Evolutionary conservation across 208 protist genomes (phyloP).

Genomic region (Trypanosoma lewisi): DNA sequence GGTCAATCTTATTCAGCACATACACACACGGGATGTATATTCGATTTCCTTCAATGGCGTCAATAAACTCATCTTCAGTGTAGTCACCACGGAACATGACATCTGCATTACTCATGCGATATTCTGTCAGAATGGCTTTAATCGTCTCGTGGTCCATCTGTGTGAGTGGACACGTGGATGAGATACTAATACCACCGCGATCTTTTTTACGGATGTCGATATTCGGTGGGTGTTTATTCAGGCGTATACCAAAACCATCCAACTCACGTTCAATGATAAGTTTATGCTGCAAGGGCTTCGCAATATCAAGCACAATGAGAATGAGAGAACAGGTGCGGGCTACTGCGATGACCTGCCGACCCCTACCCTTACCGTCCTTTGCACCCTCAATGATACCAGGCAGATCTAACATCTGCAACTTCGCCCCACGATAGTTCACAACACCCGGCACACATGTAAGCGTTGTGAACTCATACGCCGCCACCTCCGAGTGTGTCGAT

Average conservation of each 20-base stretch:
- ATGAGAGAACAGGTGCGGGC: constrained; percentile 97
- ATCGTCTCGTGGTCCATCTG: constrained; percentile 92
- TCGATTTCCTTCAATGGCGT: constrained; percentile 97
- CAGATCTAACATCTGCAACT: constrained; percentile 95
- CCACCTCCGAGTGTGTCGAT: constrained; percentile 95
- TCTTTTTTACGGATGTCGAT: constrained; percentile 97
- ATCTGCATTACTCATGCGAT: constrained; percentile 96
- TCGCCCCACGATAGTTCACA: constrained; percentile 93
- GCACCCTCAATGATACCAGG: constrained; percentile 99
- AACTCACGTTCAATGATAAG: constrained; percentile 96
- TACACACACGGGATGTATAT: constrained; percentile 97
- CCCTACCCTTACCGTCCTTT: constrained; percentile 98
- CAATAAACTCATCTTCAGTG: constrained; percentile 97
- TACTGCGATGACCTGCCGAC: constrained; percentile 97
- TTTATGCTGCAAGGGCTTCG: constrained; percentile 96
- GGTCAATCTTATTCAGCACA: constrained; percentile 99
- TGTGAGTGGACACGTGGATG: constrained; percentile 86
- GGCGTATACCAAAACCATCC: constrained; percentile 98
- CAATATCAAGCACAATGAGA: constrained; percentile 97
- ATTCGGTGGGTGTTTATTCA: constrained; percentile 96
- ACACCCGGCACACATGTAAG: constrained; percentile 98
- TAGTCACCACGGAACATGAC: constrained; percentile 93
- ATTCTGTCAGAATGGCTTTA: constrained; percentile 92
- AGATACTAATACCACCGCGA: constrained; percentile 86
- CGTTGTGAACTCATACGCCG: constrained; percentile 99